A percentile compares a stretch with the other conserved stretches of the same genome.
These are phyloP conservation scores for Neofusicoccum umdonicola DNA, from an alignment of 2,329 filamentous ascomycete species.

Conservation along the genomic window DNA sequence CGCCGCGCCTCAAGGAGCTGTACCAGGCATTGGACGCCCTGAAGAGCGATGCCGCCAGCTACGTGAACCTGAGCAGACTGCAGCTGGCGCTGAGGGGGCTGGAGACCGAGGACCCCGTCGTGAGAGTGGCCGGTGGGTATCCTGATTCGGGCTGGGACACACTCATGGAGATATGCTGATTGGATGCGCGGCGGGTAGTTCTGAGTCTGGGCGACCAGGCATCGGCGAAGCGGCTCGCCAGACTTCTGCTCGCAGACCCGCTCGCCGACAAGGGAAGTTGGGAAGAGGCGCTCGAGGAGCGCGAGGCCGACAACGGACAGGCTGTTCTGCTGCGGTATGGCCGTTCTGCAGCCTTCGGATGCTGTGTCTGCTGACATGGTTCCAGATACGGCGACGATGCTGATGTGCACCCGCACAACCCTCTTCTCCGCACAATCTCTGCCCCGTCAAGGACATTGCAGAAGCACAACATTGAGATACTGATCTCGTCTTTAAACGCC, in stretches of 20 bases:
- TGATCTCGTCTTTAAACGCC: conserved; percentile 52
- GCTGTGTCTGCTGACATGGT: not conserved
- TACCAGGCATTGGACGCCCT: conserved; percentile 60
- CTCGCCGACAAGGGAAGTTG: conserved; percentile 41
- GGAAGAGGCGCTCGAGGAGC: conserved; percentile 42
- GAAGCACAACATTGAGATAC: conserved; percentile 63
- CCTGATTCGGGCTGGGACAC: not conserved
- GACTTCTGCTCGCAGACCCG: conserved; percentile 54
- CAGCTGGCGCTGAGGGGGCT: conserved; percentile 69
- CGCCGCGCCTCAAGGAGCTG: conserved; percentile 55
- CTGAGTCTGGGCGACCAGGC: conserved; percentile 50
- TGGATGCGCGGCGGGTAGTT: conserved; percentile 32
- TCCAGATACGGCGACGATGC: conserved; percentile 55
- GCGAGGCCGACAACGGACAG: conserved; percentile 31
- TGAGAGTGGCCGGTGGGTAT: conserved; percentile 54
- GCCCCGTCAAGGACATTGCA: conserved; percentile 63
- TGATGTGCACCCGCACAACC: conserved; percentile 45
- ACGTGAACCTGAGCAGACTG: conserved; percentile 67
- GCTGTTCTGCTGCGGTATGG: conserved; percentile 42
- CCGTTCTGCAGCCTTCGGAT: not conserved
- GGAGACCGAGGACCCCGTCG: conserved; percentile 52
- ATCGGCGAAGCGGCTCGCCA: conserved; percentile 64
- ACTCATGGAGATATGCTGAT: conserved; percentile 19
- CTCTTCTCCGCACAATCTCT: conserved; percentile 59
- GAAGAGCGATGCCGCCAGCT: conserved; percentile 58